phyloP scores from a whole-genome alignment of 1,284 basidiomycete genomes.

The Sporisorium scitamineum region DNA sequence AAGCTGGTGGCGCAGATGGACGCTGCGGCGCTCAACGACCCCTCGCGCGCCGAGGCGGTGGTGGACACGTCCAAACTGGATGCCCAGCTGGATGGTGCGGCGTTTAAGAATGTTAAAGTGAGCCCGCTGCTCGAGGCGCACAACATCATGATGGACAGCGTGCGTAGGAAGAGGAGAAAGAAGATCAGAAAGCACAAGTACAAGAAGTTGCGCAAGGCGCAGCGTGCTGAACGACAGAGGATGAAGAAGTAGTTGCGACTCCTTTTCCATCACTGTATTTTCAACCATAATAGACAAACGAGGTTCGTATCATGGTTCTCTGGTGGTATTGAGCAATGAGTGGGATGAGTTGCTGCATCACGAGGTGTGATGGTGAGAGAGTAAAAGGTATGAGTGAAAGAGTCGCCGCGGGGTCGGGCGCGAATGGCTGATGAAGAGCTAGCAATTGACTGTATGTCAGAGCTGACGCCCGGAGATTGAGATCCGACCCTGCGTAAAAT shows the following conservation, averaged over 20 bases:
- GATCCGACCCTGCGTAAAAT: constrained; percentile 1
- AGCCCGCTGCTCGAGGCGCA: constrained; percentile 40
- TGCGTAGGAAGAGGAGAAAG: constrained; percentile 66
- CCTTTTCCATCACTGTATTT: neutral
- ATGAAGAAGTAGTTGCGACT: constrained; percentile 52
- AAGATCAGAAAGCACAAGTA: constrained; percentile 70
- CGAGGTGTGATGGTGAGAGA: neutral
- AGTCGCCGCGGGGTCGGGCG: neutral
- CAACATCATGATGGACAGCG: constrained; percentile 64
- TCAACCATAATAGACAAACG: constrained; percentile 8
- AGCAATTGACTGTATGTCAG: neutral
- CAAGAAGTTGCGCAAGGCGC: constrained; percentile 66
- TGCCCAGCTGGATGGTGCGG: constrained; percentile 28
- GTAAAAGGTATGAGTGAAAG: too few species aligned
- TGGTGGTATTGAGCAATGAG: neutral
- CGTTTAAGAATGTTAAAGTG: constrained; percentile 21
- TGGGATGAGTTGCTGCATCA: too few species aligned
- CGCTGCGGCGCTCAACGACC: constrained; percentile 38
- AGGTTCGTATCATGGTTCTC: neutral
- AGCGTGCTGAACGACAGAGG: constrained; percentile 64
- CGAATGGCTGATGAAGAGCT: neutral
- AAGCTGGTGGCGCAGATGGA: constrained; percentile 58
- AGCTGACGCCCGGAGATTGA: constrained; percentile 9
- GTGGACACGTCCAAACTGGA: constrained; percentile 42
- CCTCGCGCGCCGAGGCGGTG: constrained; percentile 18